Evolutionary conservation across 2,329 filamentous ascomycete genomes (phyloP).

Genomic region (Aspergillus niger): DNA sequence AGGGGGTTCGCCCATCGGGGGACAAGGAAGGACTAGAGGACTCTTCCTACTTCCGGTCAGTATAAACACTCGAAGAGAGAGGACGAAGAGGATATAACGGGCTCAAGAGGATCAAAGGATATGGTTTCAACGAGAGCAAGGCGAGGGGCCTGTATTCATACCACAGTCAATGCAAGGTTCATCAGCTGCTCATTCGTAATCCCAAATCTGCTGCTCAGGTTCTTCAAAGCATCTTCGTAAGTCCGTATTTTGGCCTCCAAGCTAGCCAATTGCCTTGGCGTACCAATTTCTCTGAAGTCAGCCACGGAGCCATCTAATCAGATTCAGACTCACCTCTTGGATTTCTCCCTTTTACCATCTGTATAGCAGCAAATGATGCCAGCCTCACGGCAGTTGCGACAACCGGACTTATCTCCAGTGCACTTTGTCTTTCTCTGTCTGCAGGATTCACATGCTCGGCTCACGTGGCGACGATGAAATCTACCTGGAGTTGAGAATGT

Average conservation of each 20-base stretch:
- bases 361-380: constrained; percentile 49
- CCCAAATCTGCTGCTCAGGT: constrained; percentile 38
- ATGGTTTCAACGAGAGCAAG: no score
- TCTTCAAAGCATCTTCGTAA: constrained; percentile 43
- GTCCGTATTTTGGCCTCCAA: constrained; percentile 45
- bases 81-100: not conserved
- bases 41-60: constrained; percentile 22
- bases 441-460: constrained; percentile 49
- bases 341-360: constrained; percentile 49
- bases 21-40: constrained; percentile 27
- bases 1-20: constrained; percentile 4
- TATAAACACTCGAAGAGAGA: constrained; percentile 16
- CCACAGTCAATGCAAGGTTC: constrained; percentile 35
- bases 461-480: constrained; percentile 41
- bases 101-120: no score
- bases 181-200: constrained; percentile 41
- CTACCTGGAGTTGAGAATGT: constrained; percentile 36
- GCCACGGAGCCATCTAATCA: not conserved
- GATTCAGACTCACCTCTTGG: constrained; percentile 40
- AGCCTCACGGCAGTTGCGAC: constrained; percentile 47
- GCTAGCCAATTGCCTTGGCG: constrained; percentile 42
- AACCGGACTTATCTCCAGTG: constrained; percentile 47
- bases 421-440: constrained; percentile 50
- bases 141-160: constrained; percentile 20
- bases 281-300: not conserved